Percentiles rank a stretch among this genome's conserved stretches.
phyloP scores from a whole-genome alignment of 2,329 filamentous ascomycete genomes.

The Xylaria sp. region DNA sequence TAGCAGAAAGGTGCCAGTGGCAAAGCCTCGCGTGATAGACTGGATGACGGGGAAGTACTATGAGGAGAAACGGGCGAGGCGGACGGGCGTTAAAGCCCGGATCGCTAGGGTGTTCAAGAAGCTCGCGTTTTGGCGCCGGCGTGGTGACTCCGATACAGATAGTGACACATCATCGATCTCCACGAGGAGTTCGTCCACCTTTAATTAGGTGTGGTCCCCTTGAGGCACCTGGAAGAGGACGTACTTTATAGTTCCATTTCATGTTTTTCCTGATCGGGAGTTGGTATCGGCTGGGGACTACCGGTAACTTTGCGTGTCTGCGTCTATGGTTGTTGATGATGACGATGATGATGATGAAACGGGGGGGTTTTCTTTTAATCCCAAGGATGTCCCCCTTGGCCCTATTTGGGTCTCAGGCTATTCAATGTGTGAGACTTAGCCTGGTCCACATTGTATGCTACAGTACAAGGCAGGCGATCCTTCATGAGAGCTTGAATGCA shows the following conservation, averaged over 20 bases:
- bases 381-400: not conserved
- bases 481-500: not conserved
- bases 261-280: not conserved
- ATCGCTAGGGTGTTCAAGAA: slow-evolving; percentile 35
- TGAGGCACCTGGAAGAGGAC: not conserved
- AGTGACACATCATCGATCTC: slow-evolving; percentile 30
- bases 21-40: slow-evolving; percentile 16
- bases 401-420: not conserved
- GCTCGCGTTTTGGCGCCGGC: slow-evolving; percentile 41
- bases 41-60: slow-evolving; percentile 14
- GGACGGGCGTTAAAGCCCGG: slow-evolving; percentile 15
- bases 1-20: not conserved
- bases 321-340: no score
- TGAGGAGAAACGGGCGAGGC: slow-evolving; percentile 4
- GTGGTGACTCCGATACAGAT: slow-evolving; percentile 10
- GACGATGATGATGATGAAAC: not conserved
- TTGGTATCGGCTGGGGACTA: not conserved
- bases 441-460: not conserved
- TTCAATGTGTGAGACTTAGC: not conserved
- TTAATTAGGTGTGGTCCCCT: not conserved
- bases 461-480: not conserved
- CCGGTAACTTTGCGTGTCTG: not conserved
- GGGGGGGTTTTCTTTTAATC: not conserved
- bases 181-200: slow-evolving; percentile 35
- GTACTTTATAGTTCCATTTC: not conserved